Percentiles rank a stretch among this genome's conserved stretches.
Evolutionary conservation across 225 moss, liverwort and hornwort species (phyloP).

Genomic region (Neckera pumila): DNA sequence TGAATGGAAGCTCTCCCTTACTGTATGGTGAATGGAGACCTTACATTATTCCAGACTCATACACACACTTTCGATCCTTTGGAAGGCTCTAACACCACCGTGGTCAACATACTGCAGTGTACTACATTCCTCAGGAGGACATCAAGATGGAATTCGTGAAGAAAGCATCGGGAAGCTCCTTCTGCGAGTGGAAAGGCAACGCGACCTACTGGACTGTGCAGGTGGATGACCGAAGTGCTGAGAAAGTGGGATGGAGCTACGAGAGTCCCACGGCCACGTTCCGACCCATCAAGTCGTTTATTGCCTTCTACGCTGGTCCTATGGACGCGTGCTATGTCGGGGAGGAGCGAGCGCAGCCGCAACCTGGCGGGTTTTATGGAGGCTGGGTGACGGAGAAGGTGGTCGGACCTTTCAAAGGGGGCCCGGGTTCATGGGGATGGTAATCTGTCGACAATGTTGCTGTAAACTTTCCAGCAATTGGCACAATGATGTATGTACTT

Average conservation of each 20-base stretch:
- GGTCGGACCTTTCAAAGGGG: conserved; percentile 85
- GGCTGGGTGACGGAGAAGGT: conserved; percentile 82
- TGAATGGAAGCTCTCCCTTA: background rate
- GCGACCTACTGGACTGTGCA: conserved; percentile 74
- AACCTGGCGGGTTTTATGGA: conserved; percentile 82
- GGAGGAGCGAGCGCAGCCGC: conserved; percentile 71
- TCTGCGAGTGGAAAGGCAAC: conserved; percentile 82
- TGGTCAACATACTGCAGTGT: conserved; percentile 26
- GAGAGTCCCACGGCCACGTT: conserved; percentile 57
- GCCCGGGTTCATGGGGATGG: conserved; percentile 74
- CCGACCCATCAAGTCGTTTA: conserved; percentile 43
- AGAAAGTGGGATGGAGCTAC: conserved; percentile 86
- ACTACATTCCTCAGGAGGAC: conserved; percentile 67
- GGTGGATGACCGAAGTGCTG: conserved; percentile 49
- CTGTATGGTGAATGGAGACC: background rate
- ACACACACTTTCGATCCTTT: background rate
- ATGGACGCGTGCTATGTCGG: conserved; percentile 93
- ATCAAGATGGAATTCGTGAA: conserved; percentile 57
- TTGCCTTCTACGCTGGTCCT: conserved; percentile 66
- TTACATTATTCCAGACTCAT: background rate
- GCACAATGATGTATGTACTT: background rate
- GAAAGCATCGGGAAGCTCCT: conserved; percentile 54
- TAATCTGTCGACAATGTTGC: background rate
- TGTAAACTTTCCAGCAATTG: background rate
- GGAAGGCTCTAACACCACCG: background rate